A percentile compares a stretch with the other conserved stretches of the same genome.
These are phyloP conservation scores for Colletotrichum caudatum DNA, from an alignment of 2,329 filamentous ascomycete genomes.

Conservation along the genomic window DNA sequence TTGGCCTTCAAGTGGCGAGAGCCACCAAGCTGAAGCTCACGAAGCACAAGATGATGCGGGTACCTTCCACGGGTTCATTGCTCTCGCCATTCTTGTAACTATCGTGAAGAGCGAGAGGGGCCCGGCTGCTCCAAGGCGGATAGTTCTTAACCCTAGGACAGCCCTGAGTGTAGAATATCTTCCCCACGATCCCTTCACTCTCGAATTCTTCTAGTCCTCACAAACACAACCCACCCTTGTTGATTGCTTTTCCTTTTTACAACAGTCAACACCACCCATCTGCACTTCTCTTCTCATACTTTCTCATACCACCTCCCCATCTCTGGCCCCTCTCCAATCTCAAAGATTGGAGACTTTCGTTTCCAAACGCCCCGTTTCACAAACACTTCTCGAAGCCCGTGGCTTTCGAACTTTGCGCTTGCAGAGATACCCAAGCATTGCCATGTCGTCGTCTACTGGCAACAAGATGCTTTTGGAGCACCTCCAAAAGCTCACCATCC, in stretches of 20 bases:
- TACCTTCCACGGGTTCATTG: not conserved
- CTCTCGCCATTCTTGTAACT: slow-evolving; percentile 3
- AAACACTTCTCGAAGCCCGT: not conserved
- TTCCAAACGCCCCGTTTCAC: slow-evolving; percentile 8
- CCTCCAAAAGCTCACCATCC: slow-evolving; percentile 23
- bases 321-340: not conserved
- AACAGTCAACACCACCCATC: not conserved
- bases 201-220: slow-evolving; percentile 1
- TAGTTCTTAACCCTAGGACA: slow-evolving; percentile 16
- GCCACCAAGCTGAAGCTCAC: slow-evolving; percentile 6
- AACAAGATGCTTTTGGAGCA: slow-evolving; percentile 34
- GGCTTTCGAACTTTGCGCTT: not conserved
- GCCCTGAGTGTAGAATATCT: slow-evolving; percentile 3
- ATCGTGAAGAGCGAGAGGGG: not conserved
- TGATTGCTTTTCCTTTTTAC: not conserved
- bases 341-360: not conserved
- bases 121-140: not conserved
- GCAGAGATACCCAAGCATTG: not conserved
- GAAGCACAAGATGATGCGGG: not conserved
- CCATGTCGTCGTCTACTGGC: slow-evolving; percentile 25
- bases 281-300: slow-evolving; percentile 7
- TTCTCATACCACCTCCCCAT: not conserved
- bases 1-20: not conserved
- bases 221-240: not conserved
- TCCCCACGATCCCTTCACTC: slow-evolving; percentile 9